These are phyloP conservation scores for Malassezia japonica DNA, from an alignment of 1,284 basidiomycete species.

Conservation along the genomic window DNA sequence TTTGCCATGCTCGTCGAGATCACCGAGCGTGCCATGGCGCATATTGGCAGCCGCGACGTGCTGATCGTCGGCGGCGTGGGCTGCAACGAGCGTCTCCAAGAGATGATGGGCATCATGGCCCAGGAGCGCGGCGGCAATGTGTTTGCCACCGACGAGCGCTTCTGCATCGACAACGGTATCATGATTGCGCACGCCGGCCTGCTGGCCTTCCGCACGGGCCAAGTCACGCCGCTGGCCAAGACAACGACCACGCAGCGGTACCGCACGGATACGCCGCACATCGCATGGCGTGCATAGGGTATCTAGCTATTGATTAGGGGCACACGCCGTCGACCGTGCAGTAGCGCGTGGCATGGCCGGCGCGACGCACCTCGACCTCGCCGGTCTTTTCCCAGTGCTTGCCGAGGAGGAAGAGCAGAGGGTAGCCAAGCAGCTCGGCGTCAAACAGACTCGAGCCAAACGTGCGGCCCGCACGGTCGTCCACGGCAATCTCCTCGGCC, in stretches of 20 bases:
- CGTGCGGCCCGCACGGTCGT: slow-evolving; percentile 32
- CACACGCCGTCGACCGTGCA: not conserved
- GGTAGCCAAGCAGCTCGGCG: slow-evolving; percentile 45
- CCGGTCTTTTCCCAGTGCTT: slow-evolving; percentile 24
- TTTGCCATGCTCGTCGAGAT: slow-evolving; percentile 99
- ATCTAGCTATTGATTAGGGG: not conserved
- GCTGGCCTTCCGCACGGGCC: slow-evolving; percentile 80
- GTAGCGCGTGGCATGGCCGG: slow-evolving; percentile 1
- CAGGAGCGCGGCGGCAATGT: slow-evolving; percentile 75
- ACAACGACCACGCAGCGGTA: slow-evolving; percentile 44
- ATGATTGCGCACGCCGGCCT: slow-evolving; percentile 99
- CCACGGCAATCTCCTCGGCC: slow-evolving; percentile 29
- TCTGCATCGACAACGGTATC: slow-evolving; percentile 98
- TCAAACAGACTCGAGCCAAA: slow-evolving; percentile 46
- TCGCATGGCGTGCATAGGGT: not conserved
- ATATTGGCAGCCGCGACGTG: slow-evolving; percentile 89
- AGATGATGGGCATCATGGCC: slow-evolving; percentile 99
- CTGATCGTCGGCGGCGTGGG: slow-evolving; percentile 97
- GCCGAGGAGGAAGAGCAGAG: slow-evolving; percentile 37
- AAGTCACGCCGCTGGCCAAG: slow-evolving; percentile 35
- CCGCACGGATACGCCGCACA: slow-evolving; percentile 38
- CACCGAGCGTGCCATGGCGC: slow-evolving; percentile 97
- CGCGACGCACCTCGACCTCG: slow-evolving; percentile 29
- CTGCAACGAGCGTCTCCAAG: slow-evolving; percentile 72
- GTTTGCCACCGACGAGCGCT: slow-evolving; percentile 92